Conservation (phyloP, 495 filamentous ascomycete genomes). For the Aspergillus steynii region DNA sequence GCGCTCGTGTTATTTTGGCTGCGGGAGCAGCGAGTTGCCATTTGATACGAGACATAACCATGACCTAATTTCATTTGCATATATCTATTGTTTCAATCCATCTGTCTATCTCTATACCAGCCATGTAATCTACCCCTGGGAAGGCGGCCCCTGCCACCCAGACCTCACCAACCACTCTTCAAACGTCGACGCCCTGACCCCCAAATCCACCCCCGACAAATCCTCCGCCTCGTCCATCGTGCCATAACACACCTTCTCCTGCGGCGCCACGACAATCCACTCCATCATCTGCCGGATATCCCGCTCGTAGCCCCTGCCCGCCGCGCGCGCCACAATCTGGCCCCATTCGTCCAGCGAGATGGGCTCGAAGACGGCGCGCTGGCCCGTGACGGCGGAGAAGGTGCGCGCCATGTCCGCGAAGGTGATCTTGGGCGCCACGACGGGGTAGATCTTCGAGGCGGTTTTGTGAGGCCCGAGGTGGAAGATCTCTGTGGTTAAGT, state of each 20-base stretch:
- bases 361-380: constrained; percentile 13
- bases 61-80: not conserved
- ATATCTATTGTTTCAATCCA: not conserved
- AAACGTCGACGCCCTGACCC: constrained; percentile 19
- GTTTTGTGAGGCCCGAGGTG: constrained; percentile 18
- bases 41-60: not conserved
- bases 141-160: constrained; percentile 15
- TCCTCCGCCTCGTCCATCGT: constrained; percentile 14
- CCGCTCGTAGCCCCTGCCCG: constrained; percentile 16
- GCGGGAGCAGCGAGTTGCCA: too few relatives aligned
- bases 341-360: constrained; percentile 19
- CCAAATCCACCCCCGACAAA: constrained; percentile 18
- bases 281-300: constrained; percentile 27
- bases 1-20: too few relatives aligned
- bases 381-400: constrained; percentile 18
- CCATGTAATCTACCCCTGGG: not conserved
- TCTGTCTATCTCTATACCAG: not conserved
- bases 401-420: constrained; percentile 12
- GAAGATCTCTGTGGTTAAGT: constrained; percentile 13
- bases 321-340: constrained; percentile 4
- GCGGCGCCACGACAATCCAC: constrained; percentile 21
- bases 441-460: constrained; percentile 19
- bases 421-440: constrained; percentile 3
- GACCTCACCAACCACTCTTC: constrained; percentile 24
- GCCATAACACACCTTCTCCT: constrained; percentile 22